Base-by-base conservation (phyloP, 306 rosid species). In the Vachellia collinsii region DNA sequence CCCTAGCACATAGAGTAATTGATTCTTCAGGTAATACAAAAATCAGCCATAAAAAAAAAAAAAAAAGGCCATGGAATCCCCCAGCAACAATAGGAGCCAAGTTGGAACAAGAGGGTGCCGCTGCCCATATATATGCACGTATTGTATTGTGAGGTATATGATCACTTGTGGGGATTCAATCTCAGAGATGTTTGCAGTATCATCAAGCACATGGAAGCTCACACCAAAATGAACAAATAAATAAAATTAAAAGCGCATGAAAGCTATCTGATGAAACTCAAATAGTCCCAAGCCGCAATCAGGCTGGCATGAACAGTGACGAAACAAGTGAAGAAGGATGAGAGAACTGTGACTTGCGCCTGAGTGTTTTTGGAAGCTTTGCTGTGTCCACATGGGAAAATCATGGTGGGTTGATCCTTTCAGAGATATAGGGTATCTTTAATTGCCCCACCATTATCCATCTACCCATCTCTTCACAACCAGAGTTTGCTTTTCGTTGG, bases 181-280 rank as follows among this genome's bases (percentile, higher is more conserved):
- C 42, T 53, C 47, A 39, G n/a, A 67, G 37, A 14, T 11, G 25
- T 71, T 70, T 63, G 20, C 63, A 23, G 2, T 36, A 62, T 70
- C 44, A 50, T 70, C 41, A 63, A 54, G 51, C 87, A 76, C 79
- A 70, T 76, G 76, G 48, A 43, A 58, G 25, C 25, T 53, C 51
- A 6, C 23, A 29, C 34, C 34, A 29, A 29, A 29, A 29, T 29
- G 34, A 29, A 29, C 2, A 29, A 29, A 29, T 29, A 29, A 29
- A 29, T 29, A 29, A 29, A 29, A 29, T 29, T 29, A 29, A 29
- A 29, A 29, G 34, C 34, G 2, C 34, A 29, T 29, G 34, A 29
- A 29, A 29, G 34, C 34, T 29, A 41, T 34, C 25, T 41, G 16
- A 64, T 54, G 69, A 22, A 34, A 61, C 19, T 54, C 7, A 9